A percentile compares a stretch with the other conserved stretches of the same genome.
Evolutionary conservation across 345 rosid species (phyloP).

Genomic region (Cardamine occulta): DNA sequence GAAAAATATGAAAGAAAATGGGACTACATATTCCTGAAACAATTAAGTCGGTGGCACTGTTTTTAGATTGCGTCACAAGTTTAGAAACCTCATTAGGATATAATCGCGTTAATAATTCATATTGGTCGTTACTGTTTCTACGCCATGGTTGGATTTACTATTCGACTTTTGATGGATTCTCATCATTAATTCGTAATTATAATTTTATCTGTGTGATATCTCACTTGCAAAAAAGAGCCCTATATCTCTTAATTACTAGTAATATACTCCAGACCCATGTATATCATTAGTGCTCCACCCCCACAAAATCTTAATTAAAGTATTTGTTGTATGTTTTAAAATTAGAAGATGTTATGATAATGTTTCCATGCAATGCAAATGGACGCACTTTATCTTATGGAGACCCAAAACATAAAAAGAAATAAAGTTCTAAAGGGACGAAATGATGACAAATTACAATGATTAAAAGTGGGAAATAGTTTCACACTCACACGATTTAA

Average conservation of each 20-base stretch:
- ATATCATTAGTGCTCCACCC: constrained; percentile 45
- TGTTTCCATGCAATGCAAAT: constrained; percentile 50
- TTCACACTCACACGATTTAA: constrained; percentile 30
- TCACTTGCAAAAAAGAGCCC: constrained; percentile 12
- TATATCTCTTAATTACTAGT: constrained; percentile 28
- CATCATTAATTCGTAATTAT: background rate
- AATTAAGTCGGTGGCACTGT: background rate
- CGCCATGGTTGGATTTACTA: too few species aligned
- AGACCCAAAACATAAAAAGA: constrained; percentile 46
- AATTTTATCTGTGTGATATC: constrained; percentile 4
- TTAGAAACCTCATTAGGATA: background rate
- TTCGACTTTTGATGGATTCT: background rate
- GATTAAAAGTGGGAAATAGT: constrained; percentile 38
- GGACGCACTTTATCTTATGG: constrained; percentile 51
- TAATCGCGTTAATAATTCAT: too few species aligned
- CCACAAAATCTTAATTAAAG: constrained; percentile 44
- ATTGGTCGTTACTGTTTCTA: too few species aligned
- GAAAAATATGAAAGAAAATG: background rate
- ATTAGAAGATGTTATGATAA: constrained; percentile 38
- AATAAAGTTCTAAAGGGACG: constrained; percentile 42
- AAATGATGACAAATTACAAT: constrained; percentile 46
- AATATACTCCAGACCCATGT: constrained; percentile 21
- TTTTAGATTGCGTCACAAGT: constrained; percentile 12
- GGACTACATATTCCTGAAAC: background rate
- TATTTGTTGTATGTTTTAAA: constrained; percentile 23